Base-by-base conservation (phyloP, 2,329 filamentous ascomycete species). In the Alternaria novae-zelandiae region DNA sequence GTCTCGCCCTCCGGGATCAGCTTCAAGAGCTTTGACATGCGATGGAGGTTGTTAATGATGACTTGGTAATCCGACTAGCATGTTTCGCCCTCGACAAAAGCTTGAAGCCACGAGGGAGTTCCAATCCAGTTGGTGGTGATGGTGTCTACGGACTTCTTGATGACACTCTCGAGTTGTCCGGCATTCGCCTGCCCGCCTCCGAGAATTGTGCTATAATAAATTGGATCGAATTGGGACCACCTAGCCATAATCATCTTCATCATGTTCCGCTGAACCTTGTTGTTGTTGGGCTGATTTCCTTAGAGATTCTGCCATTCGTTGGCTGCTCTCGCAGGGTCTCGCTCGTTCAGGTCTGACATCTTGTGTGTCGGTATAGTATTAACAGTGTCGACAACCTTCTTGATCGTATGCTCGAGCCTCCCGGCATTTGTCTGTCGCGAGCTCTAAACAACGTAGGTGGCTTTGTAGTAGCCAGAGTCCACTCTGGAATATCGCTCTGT, bases 201-300 rank as follows among this genome's bases (percentile, higher is more conserved):
- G 30, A 32, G 30, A 0, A 32, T 4, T 8, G 30, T 15, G 30
- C 13, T 32, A 13, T 32, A 32, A 1, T 32, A 3, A 1, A 32
- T 15, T 2, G 30, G 13, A 32, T 15, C 6, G 13, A 32, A 6
- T 1, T 32, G 30, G 0, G 30, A 15, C 0, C 8, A 32, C 3
- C 30, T 32, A 2, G 30, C 30, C 13, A 2, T 32, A 2, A 32
- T 0, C 1, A 15, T 13, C 1, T 32, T 32, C 13, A 32, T 32
- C 2, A 15, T 32, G 30, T 32, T 2, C 0, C 30, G 30, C 6
- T 15, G 30, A 0, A 32, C 30, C 2, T 32, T 32, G 13, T 2
- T 32, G 30, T 1, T 32, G 13, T 32, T 32, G 7, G 13, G 4
- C 13, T 32, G 13, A 15, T 4, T 8, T 32, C 1, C 30, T 32